Evolutionary conservation across 2,329 filamentous ascomycete species (phyloP), one percentile per base, ranked within the genome.

Genomic region (Ophiostoma novo-ulmi): DNA sequence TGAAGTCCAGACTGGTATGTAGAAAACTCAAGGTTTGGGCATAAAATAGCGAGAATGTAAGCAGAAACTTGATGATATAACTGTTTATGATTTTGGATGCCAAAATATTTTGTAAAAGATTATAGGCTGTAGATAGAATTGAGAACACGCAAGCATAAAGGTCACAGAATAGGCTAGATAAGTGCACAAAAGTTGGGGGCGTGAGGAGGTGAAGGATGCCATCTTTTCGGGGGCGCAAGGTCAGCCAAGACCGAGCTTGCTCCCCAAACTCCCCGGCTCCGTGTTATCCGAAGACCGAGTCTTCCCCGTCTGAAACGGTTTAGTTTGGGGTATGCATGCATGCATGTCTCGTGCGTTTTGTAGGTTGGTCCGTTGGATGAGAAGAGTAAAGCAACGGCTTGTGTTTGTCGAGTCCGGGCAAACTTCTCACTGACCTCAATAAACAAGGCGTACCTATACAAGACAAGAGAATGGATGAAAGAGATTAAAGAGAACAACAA

Each of bases 181-280:
- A 48, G 44, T 6, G 17, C 17, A 48, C n/a, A 31, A 26, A 55
- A 26, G 52, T 58, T 58, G 52, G 26, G 20, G 63, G 36, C 63
- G 35, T 65, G 35, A 65, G 61, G 36, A 36, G 20, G 61, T 39
- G 11, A 20, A 20, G 55, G 61, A 20, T 36, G 61, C 6, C 36
- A 39, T 65, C n/a, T 39, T 65, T 39, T 13, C 20, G 35, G 63
- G 5, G 61, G 31, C 61, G 35, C 61, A 20, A 36, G 61, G 61
- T 11, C 63, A 39, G 63, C 63, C 63, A 65, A 65, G 63, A 22
- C 63, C 63, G 36, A 65, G 36, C 63, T 65, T 65, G 63, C 35
- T 65, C 63, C 63, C 35, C 35, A 39, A 22, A 36, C n/a, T 38
- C 20, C 61, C 61, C 31, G 31, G 31, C 61, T 20, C 61, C 61